Evolutionary conservation across 805 yeast genomes (phyloP), one percentile per base, ranked within the genome.

Genomic region (Danielia reshetovae): DNA sequence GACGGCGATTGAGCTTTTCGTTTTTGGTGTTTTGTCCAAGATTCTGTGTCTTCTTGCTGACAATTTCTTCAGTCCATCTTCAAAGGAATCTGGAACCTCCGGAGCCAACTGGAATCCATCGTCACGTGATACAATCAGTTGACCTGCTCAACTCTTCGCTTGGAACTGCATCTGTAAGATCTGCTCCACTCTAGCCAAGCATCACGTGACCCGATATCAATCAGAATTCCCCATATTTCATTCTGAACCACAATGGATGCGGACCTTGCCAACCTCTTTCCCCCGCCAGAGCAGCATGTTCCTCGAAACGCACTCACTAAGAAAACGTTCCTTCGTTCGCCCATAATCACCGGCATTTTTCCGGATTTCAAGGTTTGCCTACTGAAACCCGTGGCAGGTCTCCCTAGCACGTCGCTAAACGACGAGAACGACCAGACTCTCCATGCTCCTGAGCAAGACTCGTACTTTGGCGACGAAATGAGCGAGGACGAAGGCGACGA

Each of bases 301-400:
- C 34, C 27, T 7, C 32, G 27, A 2, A 34, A 43, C 12, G 35
- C 43, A 6, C 60, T 49, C 30, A 36, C 58, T 24, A 62, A 60
- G 40, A 59, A 62, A 38, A 65, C 69, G 9, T 41, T 72, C n/a
- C 45, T 67, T 23, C 59, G 59, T 12, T 63, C 74, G 12, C 72
- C 76, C 2, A 49, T 64, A 1, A 48, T 69, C 18, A 45, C 49
- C 17, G 49, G 54, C 13, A 56, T 71, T 16, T 55, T 57, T 38
- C 59, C 60, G 9, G 33, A 43, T 9, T 65, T 71, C 46, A 40
- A 46, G 14, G 69, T 67, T 1, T 46, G 49, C 14, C 35, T 48
- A 11, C 46, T 46, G 18, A 67, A 67, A 42, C 57, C 60, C 3
- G 52, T 60, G 10, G 31, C 48, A 8, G 70, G 69, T 6, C 50